These are phyloP conservation scores for Lavandula angustifolia DNA, from an alignment of 257 asterid genomes.

Conservation along the genomic window DNA sequence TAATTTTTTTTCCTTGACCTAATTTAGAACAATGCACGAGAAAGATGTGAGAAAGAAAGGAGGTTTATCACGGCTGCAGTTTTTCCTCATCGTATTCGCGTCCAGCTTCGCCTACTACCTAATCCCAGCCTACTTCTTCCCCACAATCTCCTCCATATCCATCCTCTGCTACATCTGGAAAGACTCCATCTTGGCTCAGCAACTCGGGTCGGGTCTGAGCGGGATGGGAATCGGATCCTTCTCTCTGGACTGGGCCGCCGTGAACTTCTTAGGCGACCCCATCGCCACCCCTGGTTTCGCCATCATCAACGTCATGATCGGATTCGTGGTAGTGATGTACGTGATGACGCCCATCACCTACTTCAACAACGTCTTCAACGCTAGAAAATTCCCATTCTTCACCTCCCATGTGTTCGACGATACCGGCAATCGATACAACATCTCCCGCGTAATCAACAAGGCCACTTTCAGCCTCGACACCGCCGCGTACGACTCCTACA, in stretches of 20 bases:
- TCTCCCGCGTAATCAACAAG: constrained; percentile 45
- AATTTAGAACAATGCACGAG: constrained; percentile 59
- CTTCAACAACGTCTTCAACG: too few relatives aligned
- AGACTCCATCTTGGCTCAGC: constrained; percentile 45
- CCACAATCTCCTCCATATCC: constrained; percentile 45
- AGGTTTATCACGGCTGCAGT: constrained; percentile 54
- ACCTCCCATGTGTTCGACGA: constrained; percentile 47
- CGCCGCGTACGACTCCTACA: constrained; percentile 42
- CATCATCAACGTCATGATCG: constrained; percentile 39
- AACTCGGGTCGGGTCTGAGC: constrained; percentile 55
- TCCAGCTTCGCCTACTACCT: constrained; percentile 64
- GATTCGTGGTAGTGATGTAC: constrained; percentile 49
- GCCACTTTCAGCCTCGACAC: constrained; percentile 40
- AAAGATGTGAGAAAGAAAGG: constrained; percentile 53
- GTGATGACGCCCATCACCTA: constrained; percentile 53
- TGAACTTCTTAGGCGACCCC: constrained; percentile 47
- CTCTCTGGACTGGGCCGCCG: constrained; percentile 54
- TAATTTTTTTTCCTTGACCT: too few relatives aligned
- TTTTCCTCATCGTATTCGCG: constrained; percentile 45
- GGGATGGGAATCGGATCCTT: constrained; percentile 61
- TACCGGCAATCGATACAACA: constrained; percentile 38
- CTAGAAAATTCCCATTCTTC: constrained; percentile 60
- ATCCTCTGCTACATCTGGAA: constrained; percentile 41
- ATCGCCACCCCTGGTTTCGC: too few relatives aligned
- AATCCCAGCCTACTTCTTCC: constrained; percentile 48